A percentile compares a stretch with the other conserved stretches of the same genome.
These are phyloP conservation scores for Pseudogymnoascus sp. DNA, from an alignment of 2,329 filamentous ascomycete genomes.

Conservation along the genomic window DNA sequence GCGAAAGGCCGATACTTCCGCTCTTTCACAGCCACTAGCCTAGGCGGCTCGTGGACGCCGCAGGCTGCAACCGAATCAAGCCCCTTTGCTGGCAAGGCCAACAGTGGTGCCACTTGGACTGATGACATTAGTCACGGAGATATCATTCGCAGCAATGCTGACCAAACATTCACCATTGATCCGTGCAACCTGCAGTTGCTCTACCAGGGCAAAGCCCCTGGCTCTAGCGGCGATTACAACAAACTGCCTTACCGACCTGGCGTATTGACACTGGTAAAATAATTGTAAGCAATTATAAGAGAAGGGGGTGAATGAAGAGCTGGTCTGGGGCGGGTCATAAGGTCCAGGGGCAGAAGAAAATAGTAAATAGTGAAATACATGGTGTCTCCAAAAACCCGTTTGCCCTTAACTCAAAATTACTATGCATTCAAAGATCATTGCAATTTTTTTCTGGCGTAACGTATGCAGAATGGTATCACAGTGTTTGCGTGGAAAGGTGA, in stretches of 20 bases:
- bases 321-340: background rate
- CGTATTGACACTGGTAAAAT: slow-evolving; percentile 16
- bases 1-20: slow-evolving; percentile 32
- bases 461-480: background rate
- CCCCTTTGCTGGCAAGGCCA: slow-evolving; percentile 32
- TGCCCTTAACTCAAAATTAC: background rate
- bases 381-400: background rate
- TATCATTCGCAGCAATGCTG: slow-evolving; percentile 29
- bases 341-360: background rate
- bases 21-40: slow-evolving; percentile 31
- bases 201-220: slow-evolving; percentile 34
- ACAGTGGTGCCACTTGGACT: slow-evolving; percentile 31
- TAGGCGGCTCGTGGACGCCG: slow-evolving; percentile 30
- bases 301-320: background rate
- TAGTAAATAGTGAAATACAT: background rate
- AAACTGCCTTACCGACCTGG: slow-evolving; percentile 33
- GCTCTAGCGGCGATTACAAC: slow-evolving; percentile 29
- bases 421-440: background rate
- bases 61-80: slow-evolving; percentile 32
- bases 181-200: slow-evolving; percentile 31
- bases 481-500: background rate
- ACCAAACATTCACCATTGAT: slow-evolving; percentile 33
- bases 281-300: background rate
- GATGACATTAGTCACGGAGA: slow-evolving; percentile 31
- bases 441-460: background rate